phyloP scores from a whole-genome alignment of 148 eudicot species.

The Amaranthus palmeri region DNA sequence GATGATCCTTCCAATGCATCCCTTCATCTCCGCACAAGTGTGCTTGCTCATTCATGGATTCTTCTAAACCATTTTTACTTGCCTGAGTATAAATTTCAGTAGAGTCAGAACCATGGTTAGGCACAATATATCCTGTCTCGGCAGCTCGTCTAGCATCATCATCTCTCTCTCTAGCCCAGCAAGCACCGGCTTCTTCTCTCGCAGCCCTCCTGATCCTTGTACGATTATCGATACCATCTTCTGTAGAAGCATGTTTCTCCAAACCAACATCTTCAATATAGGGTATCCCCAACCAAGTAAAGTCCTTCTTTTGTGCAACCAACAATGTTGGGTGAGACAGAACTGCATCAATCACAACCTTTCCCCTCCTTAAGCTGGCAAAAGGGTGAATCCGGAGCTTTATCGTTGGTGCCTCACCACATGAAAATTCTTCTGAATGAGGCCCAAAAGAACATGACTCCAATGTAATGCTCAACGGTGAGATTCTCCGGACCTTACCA shows the following conservation, averaged over 20 bases:
- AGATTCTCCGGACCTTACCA: slow-evolving; percentile 77
- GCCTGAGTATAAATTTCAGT: slow-evolving; percentile 40
- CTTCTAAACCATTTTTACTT: slow-evolving; percentile 23
- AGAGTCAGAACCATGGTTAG: slow-evolving; percentile 35
- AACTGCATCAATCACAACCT: slow-evolving; percentile 89
- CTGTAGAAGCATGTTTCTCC: slow-evolving; percentile 71
- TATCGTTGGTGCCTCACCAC: slow-evolving; percentile 81
- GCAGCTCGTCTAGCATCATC: slow-evolving; percentile 68
- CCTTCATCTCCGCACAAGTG: slow-evolving; percentile 58
- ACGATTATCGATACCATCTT: slow-evolving; percentile 90
- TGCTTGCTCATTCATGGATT: slow-evolving; percentile 34
- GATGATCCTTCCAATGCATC: slow-evolving; percentile 78
- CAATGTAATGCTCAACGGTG: slow-evolving; percentile 90
- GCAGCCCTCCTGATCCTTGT: slow-evolving; percentile 84
- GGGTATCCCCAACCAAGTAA: slow-evolving; percentile 93
- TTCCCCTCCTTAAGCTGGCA: slow-evolving; percentile 78
- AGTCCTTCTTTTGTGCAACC: slow-evolving; percentile 85
- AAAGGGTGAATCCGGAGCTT: slow-evolving; percentile 79
- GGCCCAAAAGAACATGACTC: slow-evolving; percentile 94
- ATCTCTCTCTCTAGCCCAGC: slow-evolving; percentile 72
- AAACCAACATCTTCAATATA: slow-evolving; percentile 44
- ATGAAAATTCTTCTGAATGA: slow-evolving; percentile 83
- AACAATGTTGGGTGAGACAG: slow-evolving; percentile 71
- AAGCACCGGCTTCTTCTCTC: slow-evolving; percentile 63
- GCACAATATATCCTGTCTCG: slow-evolving; percentile 54